Percentiles rank a stretch among this genome's conserved stretches.
phyloP scores from a whole-genome alignment of 2,329 filamentous ascomycete genomes.

The Sporothrix pallida region DNA sequence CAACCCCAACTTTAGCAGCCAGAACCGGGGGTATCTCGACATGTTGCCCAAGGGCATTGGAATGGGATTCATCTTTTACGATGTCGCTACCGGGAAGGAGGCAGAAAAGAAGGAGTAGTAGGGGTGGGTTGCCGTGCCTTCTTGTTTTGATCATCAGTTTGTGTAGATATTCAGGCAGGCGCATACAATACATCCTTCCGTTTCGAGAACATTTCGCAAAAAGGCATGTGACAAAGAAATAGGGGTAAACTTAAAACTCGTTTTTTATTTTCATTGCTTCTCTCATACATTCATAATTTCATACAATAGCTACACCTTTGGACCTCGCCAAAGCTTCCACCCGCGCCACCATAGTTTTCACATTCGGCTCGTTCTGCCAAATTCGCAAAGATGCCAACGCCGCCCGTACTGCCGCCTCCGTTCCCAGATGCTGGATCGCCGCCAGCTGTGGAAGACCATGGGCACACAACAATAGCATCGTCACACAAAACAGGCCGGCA shows the following conservation, averaged over 20 bases:
- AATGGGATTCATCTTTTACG: slow-evolving; percentile 18
- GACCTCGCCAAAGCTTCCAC: neutral
- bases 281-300: neutral
- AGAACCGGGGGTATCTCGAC: slow-evolving; percentile 13
- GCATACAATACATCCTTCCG: neutral
- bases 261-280: neutral
- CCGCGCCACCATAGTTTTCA: neutral
- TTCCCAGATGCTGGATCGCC: slow-evolving; percentile 28
- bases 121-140: neutral
- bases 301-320: neutral
- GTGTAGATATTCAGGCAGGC: neutral
- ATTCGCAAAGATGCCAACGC: neutral
- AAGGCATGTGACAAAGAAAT: neutral
- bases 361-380: slow-evolving; percentile 7
- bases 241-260: neutral
- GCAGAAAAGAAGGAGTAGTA: neutral
- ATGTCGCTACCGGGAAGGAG: neutral
- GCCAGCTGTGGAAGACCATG: slow-evolving; percentile 31
- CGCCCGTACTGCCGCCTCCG: neutral
- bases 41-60: slow-evolving; percentile 24
- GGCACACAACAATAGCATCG: slow-evolving; percentile 37
- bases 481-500: slow-evolving; percentile 34
- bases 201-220: neutral
- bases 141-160: neutral
- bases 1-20: slow-evolving; percentile 23